phyloP scores from a whole-genome alignment of 208 protist genomes.

The Acanthamoeba lenticulata region DNA sequence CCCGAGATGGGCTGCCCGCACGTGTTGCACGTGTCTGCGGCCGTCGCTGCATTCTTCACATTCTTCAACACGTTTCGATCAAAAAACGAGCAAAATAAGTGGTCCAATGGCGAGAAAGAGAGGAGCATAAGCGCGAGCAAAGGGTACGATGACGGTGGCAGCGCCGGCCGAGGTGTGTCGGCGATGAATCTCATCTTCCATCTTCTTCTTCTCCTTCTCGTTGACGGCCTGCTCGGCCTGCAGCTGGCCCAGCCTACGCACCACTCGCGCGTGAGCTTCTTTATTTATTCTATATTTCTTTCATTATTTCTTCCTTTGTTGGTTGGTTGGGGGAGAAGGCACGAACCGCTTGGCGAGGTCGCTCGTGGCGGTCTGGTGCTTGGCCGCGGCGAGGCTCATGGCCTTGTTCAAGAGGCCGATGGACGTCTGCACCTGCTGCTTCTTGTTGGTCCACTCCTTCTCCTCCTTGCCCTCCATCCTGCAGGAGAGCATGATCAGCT shows the following conservation, averaged over 20 bases:
- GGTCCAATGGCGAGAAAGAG: not conserved
- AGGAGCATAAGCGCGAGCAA: not conserved
- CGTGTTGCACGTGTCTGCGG: not conserved
- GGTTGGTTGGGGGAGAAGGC: not conserved
- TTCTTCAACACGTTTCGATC: not conserved
- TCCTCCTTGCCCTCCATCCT: constrained; percentile 1
- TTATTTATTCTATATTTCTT: no score
- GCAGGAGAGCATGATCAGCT: no score
- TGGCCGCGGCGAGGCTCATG: not conserved
- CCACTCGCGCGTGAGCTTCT: no score
- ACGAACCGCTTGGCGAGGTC: not conserved
- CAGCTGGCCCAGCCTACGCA: not conserved
- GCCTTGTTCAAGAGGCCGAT: not conserved
- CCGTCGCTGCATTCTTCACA: not conserved
- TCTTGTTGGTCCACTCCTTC: constrained; percentile 25
- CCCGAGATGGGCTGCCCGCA: constrained; percentile 28
- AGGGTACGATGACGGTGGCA: not conserved
- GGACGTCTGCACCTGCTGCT: not conserved
- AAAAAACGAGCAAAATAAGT: not conserved
- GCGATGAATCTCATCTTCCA: constrained; percentile 7
- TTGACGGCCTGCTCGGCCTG: not conserved
- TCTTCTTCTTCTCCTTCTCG: constrained; percentile 15
- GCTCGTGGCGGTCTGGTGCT: not conserved
- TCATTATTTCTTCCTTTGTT: not conserved
- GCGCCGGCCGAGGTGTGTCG: not conserved